Base-by-base conservation (phyloP, 2,329 filamentous ascomycete species). In the Fusarium sp. region DNA sequence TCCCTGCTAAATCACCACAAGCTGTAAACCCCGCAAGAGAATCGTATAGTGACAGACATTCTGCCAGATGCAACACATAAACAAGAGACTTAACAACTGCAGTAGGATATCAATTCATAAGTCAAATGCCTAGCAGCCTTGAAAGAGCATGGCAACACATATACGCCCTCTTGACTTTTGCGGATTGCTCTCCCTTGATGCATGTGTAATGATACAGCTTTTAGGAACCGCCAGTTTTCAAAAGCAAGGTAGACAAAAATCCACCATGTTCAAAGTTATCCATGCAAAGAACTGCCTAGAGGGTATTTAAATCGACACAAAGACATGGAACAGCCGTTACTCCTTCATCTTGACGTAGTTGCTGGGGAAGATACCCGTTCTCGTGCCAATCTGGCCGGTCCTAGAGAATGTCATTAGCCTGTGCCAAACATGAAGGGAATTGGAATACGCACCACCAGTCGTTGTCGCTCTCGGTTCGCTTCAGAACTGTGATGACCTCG, bases 281-380 rank as follows among this genome's bases (percentile, higher is more conserved):
- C 45, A 51, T 52, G 58, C 48, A 62, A 60, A 60, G 19, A 58
- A 48, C 36, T 58, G 58, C 60, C 38, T 52, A 50, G 41, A 67
- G 63, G 63, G 63, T 67, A 66, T 67, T 64, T 50, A 66, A 66
- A 64, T 60, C 43, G 44, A 62, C 52, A 29, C 38, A 47, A 64
- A 61, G 36, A 55, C 36, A 47, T 19, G 19, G 19, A 19, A 12
- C 51, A 53, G 26, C 58, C 47, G 55, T 61, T 71, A 85, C 69
- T 84, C 80, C 75, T 79, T 85, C 85, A 89, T 87, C 74, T 89
- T 87, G 65, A 90, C 87, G 63, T 90, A 90, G 74, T 89, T 89
- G 76, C 91, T 95, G 0, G 95, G 95, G 78, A 99, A 99, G 66
- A 97, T 96, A 34, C 95, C 95, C 52, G 93, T 91, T 68, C 88